Evolutionary conservation across 2,329 filamentous ascomycete species (phyloP).

Genomic region (Botrytis elliptica): DNA sequence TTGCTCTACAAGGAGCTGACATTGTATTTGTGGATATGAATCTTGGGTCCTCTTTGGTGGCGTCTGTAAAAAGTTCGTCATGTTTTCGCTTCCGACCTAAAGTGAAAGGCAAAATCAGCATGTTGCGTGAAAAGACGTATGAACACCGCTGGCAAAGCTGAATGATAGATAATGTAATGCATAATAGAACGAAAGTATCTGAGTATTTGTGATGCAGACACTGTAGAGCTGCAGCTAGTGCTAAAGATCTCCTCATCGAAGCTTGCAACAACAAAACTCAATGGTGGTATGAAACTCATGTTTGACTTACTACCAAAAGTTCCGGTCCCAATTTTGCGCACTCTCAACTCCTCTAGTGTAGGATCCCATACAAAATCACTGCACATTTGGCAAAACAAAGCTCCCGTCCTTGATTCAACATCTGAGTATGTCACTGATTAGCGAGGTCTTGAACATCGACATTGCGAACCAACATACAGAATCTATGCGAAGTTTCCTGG

Average conservation of each 20-base stretch:
- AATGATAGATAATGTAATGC: not conserved
- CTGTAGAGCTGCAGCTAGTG: not conserved
- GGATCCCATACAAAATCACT: slow-evolving; percentile 82
- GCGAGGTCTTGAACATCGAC: not conserved
- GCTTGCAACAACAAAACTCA: not conserved
- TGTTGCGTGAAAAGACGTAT: not conserved
- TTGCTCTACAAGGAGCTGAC: slow-evolving; percentile 78
- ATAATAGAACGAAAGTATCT: not conserved
- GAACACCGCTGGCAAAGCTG: not conserved
- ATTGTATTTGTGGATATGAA: slow-evolving; percentile 78
- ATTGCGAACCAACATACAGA: slow-evolving; percentile 54
- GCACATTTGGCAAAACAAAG: slow-evolving; percentile 78
- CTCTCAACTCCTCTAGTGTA: slow-evolving; percentile 71
- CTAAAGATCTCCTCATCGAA: not conserved
- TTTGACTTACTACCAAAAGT: slow-evolving; percentile 59
- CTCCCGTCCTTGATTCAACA: slow-evolving; percentile 73
- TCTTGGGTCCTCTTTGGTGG: slow-evolving; percentile 67
- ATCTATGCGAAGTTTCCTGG: slow-evolving; percentile 66
- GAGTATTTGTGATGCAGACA: not conserved
- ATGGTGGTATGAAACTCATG: too few species aligned
- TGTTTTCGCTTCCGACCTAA: slow-evolving; percentile 71
- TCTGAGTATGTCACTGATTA: slow-evolving; percentile 48
- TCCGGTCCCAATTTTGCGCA: slow-evolving; percentile 67
- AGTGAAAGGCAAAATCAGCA: slow-evolving; percentile 13
- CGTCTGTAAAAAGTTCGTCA: slow-evolving; percentile 66